phyloP scores from a whole-genome alignment of 352 stramenopile genomes.

The Hyaloperonospora arabidopsidis region DNA sequence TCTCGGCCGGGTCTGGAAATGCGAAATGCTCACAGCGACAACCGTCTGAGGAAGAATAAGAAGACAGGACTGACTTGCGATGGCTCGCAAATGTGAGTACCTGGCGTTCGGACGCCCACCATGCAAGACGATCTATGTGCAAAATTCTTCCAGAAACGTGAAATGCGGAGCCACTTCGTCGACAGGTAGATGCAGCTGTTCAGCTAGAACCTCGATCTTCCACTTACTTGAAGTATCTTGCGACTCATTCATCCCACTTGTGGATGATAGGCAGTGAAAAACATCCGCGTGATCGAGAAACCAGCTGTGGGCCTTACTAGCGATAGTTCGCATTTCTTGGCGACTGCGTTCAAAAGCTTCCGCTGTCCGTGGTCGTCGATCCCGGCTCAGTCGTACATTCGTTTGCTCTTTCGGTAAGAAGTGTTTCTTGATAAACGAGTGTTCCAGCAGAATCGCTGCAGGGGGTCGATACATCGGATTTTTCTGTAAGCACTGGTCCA shows the following conservation, averaged over 20 bases:
- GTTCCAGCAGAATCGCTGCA: constrained; percentile 45
- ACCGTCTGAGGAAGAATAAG: not conserved
- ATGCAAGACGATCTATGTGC: constrained; percentile 5
- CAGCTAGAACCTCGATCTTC: constrained; percentile 37
- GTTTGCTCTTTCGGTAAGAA: constrained; percentile 31
- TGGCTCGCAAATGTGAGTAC: not conserved
- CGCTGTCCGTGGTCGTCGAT: constrained; percentile 13
- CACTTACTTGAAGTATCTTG: constrained; percentile 17
- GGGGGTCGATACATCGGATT: constrained; percentile 57
- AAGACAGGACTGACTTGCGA: constrained; percentile 1
- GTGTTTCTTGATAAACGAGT: constrained; percentile 65
- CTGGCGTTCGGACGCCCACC: not conserved
- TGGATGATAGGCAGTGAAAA: constrained; percentile 22
- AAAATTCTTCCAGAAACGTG: constrained; percentile 42
- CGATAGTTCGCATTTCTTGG: constrained; percentile 44
- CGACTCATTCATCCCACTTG: not conserved
- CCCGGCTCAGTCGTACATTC: constrained; percentile 18
- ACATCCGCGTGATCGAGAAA: constrained; percentile 39
- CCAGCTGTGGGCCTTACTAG: constrained; percentile 44
- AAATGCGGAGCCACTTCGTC: constrained; percentile 50
- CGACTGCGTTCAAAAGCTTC: constrained; percentile 23
- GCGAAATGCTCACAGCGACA: not conserved
- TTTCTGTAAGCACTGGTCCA: constrained; percentile 75
- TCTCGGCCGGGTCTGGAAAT: not conserved
- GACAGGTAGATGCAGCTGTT: constrained; percentile 44